These are phyloP conservation scores for Hymenoscyphus occultus DNA, from an alignment of 2,329 filamentous ascomycete genomes.

Conservation along the genomic window DNA sequence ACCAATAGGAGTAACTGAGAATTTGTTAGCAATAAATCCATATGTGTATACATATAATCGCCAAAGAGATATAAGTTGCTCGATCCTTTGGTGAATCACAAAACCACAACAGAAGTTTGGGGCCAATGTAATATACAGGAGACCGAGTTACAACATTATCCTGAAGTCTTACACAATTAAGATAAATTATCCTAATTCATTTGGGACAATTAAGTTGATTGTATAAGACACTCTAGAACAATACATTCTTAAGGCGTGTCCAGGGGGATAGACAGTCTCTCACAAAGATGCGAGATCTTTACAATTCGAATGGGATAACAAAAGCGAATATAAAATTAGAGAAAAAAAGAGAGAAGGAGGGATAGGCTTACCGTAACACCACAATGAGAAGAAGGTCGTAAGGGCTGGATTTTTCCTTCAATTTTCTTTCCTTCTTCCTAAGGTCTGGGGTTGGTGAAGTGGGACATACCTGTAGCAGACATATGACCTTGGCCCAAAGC, in stretches of 20 bases:
- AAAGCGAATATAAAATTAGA: background rate
- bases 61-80: too few relatives aligned
- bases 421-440: too few relatives aligned
- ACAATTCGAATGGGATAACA: background rate
- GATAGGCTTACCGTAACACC: constrained; percentile 46
- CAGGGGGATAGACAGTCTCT: too few relatives aligned
- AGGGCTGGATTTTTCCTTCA: constrained; percentile 37
- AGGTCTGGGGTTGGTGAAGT: too few relatives aligned
- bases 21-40: background rate
- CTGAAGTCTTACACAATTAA: too few relatives aligned
- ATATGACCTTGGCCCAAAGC: constrained; percentile 55
- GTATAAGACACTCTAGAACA: too few relatives aligned
- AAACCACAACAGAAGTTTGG: background rate
- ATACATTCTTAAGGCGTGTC: too few relatives aligned
- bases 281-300: background rate
- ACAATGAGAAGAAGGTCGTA: constrained; percentile 51
- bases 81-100: background rate
- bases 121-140: background rate
- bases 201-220: too few relatives aligned
- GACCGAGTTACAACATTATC: too few relatives aligned
- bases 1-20: constrained; percentile 36
- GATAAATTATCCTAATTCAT: too few relatives aligned
- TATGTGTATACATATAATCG: too few relatives aligned
- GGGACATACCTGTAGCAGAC: constrained; percentile 42
- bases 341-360: background rate